Base-by-base conservation (phyloP, 306 rosid species). In the Trichosanthes truncata region DNA sequence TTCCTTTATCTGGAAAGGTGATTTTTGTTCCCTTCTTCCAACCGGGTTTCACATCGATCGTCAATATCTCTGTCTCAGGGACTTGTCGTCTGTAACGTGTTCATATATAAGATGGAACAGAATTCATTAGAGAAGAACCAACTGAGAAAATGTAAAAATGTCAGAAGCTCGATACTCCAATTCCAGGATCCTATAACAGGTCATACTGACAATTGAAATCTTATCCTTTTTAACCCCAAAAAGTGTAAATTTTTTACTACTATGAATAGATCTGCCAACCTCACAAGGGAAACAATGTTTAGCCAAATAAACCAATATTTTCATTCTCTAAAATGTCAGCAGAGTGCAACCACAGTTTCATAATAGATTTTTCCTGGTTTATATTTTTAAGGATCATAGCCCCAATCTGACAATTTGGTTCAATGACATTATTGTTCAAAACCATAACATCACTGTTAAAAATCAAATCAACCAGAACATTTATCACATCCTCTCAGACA, bases 11-110 rank as follows among this genome's bases (percentile, higher is more conserved):
- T 21, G 96, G 92, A 63, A 95, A 95, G 3, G 99, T 95, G 6
- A 95, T 93, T 87, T 91, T 95, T 33, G 99, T 95, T 59, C 99
- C 99, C 80, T 88, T 96, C 81, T 93, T 96, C 99, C 99, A 96
- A 41, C 99, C 98, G 0, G 98, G 98, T 85, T 93, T 96, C 76
- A 93, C 92, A 14, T 91, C 98, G 33, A 93, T 91, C 12, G 84
- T 90, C 79, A 93, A 51, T 85, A 96, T 91, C 82, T 96, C 99
- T 3, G 97, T 84, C 74, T 96, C 98, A 10, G 84, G 84, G 20
- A 79, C 60, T 66, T 82, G 85, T 53, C 89, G 77, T 26, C 98
- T 96, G 89, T 49, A 25, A 68, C 14, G 9, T 17, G 25, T 62
- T 51, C 33, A 79, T 23, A 66, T 41, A 21, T 25, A 63, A 46